Conservation (phyloP, 305 asterid genomes). For the Fraxinus xanthoxyloides region DNA sequence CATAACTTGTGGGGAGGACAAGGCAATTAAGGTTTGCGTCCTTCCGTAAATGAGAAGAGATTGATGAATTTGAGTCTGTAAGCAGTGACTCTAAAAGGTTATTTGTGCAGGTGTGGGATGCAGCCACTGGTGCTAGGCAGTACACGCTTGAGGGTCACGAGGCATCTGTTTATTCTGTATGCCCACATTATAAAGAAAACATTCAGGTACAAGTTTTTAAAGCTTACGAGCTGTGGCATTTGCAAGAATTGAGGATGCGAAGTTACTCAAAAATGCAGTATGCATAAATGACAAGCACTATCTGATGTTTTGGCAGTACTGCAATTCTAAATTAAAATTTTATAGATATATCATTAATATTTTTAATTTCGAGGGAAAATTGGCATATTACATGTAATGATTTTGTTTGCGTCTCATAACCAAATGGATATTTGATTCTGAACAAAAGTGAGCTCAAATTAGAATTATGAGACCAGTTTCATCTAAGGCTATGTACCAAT, state of each 20-base stretch:
- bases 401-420: not conserved
- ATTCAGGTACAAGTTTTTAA: constrained; percentile 40
- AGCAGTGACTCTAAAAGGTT: constrained; percentile 12
- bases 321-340: not conserved
- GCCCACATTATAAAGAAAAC: constrained; percentile 51
- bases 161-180: constrained; percentile 64
- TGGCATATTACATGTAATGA: not conserved
- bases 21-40: constrained; percentile 51
- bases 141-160: constrained; percentile 59
- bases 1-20: constrained; percentile 80
- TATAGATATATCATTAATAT: not conserved
- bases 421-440: not conserved
- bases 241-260: not conserved
- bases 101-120: constrained; percentile 68
- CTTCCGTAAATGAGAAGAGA: not conserved
- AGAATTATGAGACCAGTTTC: not conserved
- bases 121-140: constrained; percentile 47
- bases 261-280: not conserved
- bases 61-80: constrained; percentile 8
- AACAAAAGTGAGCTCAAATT: not conserved
- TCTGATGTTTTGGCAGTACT: not conserved
- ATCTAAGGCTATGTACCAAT: not conserved
- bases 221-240: not conserved
- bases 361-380: not conserved
- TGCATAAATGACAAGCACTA: not conserved